Evolutionary conservation across 352 stramenopile genomes (phyloP), one percentile per base, ranked within the genome.

Genomic region (Pythium biforme): DNA sequence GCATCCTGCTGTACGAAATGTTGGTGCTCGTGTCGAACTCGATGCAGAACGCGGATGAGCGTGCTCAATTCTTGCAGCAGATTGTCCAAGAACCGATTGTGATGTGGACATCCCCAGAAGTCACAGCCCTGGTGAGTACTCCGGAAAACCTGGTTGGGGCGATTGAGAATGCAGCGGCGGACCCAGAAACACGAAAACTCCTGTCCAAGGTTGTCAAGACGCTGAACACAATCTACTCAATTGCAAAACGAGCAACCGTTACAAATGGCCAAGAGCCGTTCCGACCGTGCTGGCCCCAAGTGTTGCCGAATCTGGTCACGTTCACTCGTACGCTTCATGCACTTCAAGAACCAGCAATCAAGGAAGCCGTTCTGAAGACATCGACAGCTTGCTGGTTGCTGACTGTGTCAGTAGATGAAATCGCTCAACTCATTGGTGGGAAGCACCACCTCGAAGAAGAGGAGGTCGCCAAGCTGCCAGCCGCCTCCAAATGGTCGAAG

Each of bases 1-100:
- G 79, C 27, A 81, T 93, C 4, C 72, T 93, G 59, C 67, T 93
- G 10, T 93, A 93, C 39, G 84, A 93, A 43, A 91, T 93, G 77
- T 66, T 93, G 8, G 81, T 93, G 39, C 52, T 93, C 15, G 84
- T 93, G 10, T 90, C 84, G 2, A 90, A 89, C 55, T 93, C 84
- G 31, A 87, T 93, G 74, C 66, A 76, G 31, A 90, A 75, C 29
- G 55, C 59, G 20, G 77, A 86, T 1, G 80, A 91, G 48, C 80
- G 80, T 49, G 58, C 69, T 14, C 74, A 83, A 52, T 93, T 93
- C 25, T 59, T 93, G 2, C 69, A 88, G 55, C 78, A 91, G 53
- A 83, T 93, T 31, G 77, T 86, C n/a, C 77, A 86, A 52, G 80
- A 89, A 39, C 80, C 82, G 7, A 69, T 93, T 6, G 60, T 73